Conservation (phyloP, 495 filamentous ascomycete genomes). For the Cercophora newfieldiana region DNA sequence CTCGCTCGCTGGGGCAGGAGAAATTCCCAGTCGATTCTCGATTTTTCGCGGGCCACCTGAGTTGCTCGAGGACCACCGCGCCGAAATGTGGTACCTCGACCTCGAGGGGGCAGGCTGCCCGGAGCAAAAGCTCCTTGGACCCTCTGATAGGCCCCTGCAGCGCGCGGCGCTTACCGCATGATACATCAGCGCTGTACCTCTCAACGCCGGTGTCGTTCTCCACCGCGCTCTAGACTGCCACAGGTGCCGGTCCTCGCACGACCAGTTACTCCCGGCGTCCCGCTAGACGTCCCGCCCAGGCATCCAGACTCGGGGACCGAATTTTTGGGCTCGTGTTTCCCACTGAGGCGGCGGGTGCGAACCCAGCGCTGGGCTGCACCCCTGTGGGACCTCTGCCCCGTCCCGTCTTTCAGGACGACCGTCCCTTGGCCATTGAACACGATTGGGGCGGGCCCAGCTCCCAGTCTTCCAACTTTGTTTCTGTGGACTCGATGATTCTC, state of each 20-base stretch:
- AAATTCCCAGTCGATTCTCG: slow-evolving; percentile 22
- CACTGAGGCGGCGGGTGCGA: neutral
- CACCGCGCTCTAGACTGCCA: neutral
- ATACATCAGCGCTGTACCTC: neutral
- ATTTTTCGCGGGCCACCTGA: slow-evolving; percentile 28
- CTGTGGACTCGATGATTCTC: neutral
- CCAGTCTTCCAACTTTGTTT: neutral
- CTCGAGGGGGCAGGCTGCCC: slow-evolving; percentile 26
- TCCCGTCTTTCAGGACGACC: neutral
- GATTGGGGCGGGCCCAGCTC: neutral
- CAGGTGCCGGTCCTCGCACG: neutral
- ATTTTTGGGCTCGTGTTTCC: neutral
- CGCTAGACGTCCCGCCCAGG: neutral
- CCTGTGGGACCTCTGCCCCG: neutral
- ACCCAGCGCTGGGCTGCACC: neutral
- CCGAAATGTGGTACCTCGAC: slow-evolving; percentile 31
- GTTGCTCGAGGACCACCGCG: slow-evolving; percentile 29
- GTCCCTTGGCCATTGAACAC: neutral
- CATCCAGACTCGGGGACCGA: neutral
- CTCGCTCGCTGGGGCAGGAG: slow-evolving; percentile 14
- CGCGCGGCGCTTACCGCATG: slow-evolving; percentile 37
- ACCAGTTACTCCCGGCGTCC: neutral
- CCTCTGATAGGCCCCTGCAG: slow-evolving; percentile 35
- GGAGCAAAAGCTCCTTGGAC: slow-evolving; percentile 39
- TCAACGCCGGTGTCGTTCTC: neutral